phyloP scores from a whole-genome alignment of 2,329 filamentous ascomycete species.

The Colletotrichum theobromicola region DNA sequence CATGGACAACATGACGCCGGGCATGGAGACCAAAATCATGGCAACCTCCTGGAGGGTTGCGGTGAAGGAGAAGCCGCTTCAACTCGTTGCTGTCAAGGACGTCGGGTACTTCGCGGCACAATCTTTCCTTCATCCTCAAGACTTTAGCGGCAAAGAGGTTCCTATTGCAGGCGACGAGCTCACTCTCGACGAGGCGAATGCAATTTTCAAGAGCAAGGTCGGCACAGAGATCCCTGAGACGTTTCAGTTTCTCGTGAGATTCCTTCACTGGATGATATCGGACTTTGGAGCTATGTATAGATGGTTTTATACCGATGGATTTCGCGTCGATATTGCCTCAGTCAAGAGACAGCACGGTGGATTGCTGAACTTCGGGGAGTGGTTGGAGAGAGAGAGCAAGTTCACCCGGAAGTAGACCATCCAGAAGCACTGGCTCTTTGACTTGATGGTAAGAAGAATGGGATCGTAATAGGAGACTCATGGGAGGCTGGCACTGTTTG shows the following conservation, averaged over 20 bases:
- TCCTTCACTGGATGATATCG: not conserved
- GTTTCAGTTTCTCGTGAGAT: not conserved
- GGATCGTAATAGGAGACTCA: not conserved
- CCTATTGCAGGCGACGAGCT: constrained; percentile 51
- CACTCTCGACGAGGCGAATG: constrained; percentile 30
- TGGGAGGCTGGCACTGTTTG: not conserved
- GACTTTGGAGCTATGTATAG: not conserved
- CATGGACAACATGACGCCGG: constrained; percentile 56
- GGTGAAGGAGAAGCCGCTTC: constrained; percentile 36
- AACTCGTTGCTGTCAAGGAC: constrained; percentile 46
- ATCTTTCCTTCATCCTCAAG: constrained; percentile 42
- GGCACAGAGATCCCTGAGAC: not conserved
- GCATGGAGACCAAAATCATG: constrained; percentile 38
- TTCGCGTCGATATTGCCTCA: not conserved
- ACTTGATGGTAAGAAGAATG: not conserved
- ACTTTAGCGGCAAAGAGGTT: constrained; percentile 33
- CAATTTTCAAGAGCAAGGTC: not conserved
- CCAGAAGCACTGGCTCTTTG: rapidly evolving
- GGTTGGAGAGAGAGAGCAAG: not conserved
- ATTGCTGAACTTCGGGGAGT: not conserved
- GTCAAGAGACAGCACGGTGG: not conserved
- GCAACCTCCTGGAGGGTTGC: constrained; percentile 33
- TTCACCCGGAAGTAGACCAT: not conserved
- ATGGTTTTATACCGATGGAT: not conserved
- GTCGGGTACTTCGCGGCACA: constrained; percentile 51